These are phyloP conservation scores for Azolla pinnata DNA, from an alignment of 75 land plant species.

Conservation along the genomic window DNA sequence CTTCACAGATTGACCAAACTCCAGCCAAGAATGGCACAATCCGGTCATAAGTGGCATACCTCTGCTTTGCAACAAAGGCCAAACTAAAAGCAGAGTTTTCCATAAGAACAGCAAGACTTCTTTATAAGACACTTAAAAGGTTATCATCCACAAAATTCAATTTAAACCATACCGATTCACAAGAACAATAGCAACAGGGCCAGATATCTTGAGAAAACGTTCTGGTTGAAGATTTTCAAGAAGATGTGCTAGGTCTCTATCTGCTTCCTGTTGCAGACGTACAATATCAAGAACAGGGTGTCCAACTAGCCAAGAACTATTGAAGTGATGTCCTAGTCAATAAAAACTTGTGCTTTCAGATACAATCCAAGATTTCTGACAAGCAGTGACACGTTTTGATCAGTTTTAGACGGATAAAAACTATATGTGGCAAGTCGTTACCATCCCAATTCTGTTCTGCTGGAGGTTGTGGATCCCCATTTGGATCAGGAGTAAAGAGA, in stretches of 20 bases:
- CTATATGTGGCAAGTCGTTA: too few species aligned
- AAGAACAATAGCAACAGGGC: slow-evolving; percentile 66
- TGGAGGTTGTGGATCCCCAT: slow-evolving; percentile 48
- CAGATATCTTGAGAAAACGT: slow-evolving; percentile 45
- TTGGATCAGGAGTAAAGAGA: slow-evolving; percentile 90
- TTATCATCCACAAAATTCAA: too few species aligned
- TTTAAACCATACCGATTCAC: slow-evolving; percentile 93
- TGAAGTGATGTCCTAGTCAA: slow-evolving; percentile 22
- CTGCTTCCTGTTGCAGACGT: slow-evolving; percentile 74
- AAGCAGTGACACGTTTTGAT: too few species aligned
- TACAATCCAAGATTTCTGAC: too few species aligned
- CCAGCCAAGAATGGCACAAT: slow-evolving; percentile 76
- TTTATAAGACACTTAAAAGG: too few species aligned
- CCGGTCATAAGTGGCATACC: slow-evolving; percentile 83
- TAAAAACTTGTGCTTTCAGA: too few species aligned
- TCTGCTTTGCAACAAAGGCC: slow-evolving; percentile 72
- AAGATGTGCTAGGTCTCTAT: slow-evolving; percentile 53
- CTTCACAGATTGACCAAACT: slow-evolving; percentile 52
- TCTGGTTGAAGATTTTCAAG: slow-evolving; percentile 76
- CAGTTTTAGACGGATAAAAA: too few species aligned
- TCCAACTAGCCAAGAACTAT: slow-evolving; percentile 77
- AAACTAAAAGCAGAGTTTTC: slow-evolving; percentile 64
- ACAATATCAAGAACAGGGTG: slow-evolving; percentile 72
- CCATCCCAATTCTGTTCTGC: slow-evolving; percentile 46
- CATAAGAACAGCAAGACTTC: too few species aligned